Base-by-base conservation (phyloP, 495 filamentous ascomycete genomes). In the Talaromyces proteolyticus region DNA sequence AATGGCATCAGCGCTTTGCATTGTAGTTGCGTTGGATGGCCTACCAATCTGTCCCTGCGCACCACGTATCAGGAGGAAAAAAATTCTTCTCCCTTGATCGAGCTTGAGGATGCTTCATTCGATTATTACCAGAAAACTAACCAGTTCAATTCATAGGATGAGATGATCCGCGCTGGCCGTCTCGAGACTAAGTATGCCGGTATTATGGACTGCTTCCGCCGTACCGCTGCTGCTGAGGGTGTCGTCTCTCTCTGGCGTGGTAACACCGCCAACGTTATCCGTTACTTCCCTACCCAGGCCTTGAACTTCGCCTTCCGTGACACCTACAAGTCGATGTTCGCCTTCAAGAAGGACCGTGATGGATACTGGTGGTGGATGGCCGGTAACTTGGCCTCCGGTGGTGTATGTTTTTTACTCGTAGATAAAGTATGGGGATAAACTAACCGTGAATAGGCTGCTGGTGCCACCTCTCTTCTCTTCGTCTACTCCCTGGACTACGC, bases 241-340 rank as follows among this genome's bases (percentile, higher is more conserved):
- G 65, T 82, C 54, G 81, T 89, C 64, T 88, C 93, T 48, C 80
- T 98, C 59, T 98, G 93, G 93, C 81, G 93, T 83, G 93, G 93
- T 76, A 98, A 98, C 87, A 98, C 93, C 66, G 93, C 93, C 88
- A 98, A 98, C 85, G 93, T 98, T 75, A 95, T 98, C 80, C 94
- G 93, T 85, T 98, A 98, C 83, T 98, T 98, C 89, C 93, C 93
- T 57, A 98, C 93, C 67, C 93, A 98, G 84, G 93, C 93, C 57
- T 78, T 98, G 67, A 98, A 98, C 89, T 98, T 98, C 71, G 93
- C 93, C 66, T 98, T 98, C 93, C 94, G 94, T 77, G 93, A 98
- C 73, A 96, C 91, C 82, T 98, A 95, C 88, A 98, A 98, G 89
- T 78, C 84, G 59, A 96, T 97, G 92, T 98, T 98, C 86, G 86